These are phyloP conservation scores for Xylaria sp. DNA, from an alignment of 2,329 filamentous ascomycete species.

Conservation along the genomic window DNA sequence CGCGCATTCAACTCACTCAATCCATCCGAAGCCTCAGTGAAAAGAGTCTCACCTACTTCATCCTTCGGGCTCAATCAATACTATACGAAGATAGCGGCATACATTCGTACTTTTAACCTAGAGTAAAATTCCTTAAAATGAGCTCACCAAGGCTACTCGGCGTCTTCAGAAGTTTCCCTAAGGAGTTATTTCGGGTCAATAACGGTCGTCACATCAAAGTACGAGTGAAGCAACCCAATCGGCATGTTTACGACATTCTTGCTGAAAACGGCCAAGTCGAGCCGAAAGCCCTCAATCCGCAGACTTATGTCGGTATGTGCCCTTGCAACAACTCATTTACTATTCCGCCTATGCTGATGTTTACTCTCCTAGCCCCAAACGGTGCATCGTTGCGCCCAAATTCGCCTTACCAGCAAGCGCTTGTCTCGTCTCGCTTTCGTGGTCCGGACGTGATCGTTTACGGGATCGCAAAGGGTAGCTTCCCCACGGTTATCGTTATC, in stretches of 20 bases:
- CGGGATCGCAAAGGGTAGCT: neutral
- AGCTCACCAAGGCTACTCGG: neutral
- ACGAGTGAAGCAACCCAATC: neutral
- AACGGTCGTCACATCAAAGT: neutral
- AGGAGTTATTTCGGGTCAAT: slow-evolving; percentile 1
- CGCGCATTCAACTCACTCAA: too few species aligned
- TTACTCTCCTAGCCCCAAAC: neutral
- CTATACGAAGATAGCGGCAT: too few species aligned
- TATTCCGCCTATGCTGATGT: neutral
- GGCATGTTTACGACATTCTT: neutral
- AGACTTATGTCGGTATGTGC: slow-evolving; percentile 2
- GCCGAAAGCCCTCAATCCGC: neutral
- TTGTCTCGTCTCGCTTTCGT: slow-evolving; percentile 2
- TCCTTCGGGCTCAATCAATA: too few species aligned
- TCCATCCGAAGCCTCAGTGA: too few species aligned
- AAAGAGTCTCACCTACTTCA: too few species aligned
- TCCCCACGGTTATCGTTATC: too few species aligned
- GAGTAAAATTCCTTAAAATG: neutral
- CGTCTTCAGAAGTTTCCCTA: slow-evolving; percentile 3
- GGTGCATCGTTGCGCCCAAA: neutral
- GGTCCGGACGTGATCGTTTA: neutral
- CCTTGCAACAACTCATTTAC: neutral
- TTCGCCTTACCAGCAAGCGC: neutral
- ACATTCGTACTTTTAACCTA: too few species aligned
- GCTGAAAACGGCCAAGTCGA: neutral